These are phyloP conservation scores for Tylopilus vinaceipallidus DNA, from an alignment of 768 basidiomycete genomes.

Conservation along the genomic window DNA sequence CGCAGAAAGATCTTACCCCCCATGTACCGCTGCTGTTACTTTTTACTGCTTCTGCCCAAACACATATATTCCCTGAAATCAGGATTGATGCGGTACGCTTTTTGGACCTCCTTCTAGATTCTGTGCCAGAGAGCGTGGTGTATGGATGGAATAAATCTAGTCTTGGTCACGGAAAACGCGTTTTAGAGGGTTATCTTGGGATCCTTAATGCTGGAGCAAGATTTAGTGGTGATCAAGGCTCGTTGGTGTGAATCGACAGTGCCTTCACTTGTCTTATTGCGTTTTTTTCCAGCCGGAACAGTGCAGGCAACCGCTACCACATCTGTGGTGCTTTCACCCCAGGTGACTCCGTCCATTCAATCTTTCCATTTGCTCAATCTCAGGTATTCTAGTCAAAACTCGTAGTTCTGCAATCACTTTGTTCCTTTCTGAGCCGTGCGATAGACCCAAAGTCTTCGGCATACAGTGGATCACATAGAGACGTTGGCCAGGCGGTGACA, in stretches of 20 bases:
- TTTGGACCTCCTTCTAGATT: slow-evolving; percentile 69
- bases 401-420: slow-evolving; percentile 69
- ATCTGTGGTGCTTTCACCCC: slow-evolving; percentile 61
- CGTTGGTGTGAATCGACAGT: slow-evolving; percentile 3
- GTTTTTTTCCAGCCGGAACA: slow-evolving; percentile 17
- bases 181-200: slow-evolving; percentile 80
- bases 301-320: slow-evolving; percentile 55
- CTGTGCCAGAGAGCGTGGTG: slow-evolving; percentile 65
- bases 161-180: slow-evolving; percentile 54
- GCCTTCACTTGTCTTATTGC: background rate
- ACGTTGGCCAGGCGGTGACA: slow-evolving; percentile 9
- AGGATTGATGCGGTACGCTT: slow-evolving; percentile 85
- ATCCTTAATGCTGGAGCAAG: slow-evolving; percentile 68
- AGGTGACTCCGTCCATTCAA: slow-evolving; percentile 38
- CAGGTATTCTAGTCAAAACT: slow-evolving; percentile 61
- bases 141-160: slow-evolving; percentile 62
- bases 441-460: slow-evolving; percentile 26
- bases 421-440: slow-evolving; percentile 59
- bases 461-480: slow-evolving; percentile 14
- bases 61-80: slow-evolving; percentile 94
- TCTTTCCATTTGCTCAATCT: slow-evolving; percentile 3
- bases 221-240: slow-evolving; percentile 58
- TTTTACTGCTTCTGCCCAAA: slow-evolving; percentile 87
- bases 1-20: slow-evolving; percentile 67
- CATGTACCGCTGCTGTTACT: slow-evolving; percentile 76